phyloP scores from a whole-genome alignment of 1,139 yeast genomes.

The Pichia inconspicua region DNA sequence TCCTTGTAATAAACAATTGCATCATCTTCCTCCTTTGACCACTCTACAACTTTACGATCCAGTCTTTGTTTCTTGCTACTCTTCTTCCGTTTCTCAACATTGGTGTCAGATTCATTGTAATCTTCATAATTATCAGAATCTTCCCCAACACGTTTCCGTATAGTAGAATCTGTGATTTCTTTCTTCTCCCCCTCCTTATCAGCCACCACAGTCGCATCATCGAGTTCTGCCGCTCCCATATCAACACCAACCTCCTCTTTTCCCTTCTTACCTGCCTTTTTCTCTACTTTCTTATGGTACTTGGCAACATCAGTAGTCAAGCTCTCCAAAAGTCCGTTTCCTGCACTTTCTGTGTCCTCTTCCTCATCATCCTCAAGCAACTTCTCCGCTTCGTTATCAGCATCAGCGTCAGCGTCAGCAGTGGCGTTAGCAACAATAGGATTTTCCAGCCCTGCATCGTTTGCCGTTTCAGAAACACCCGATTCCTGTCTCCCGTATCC shows the following conservation, averaged over 20 bases:
- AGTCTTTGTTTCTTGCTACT: not conserved
- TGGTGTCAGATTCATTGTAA: constrained; percentile 1
- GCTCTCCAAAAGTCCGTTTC: constrained; percentile 16
- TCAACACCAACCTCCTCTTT: not conserved
- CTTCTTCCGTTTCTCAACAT: not conserved
- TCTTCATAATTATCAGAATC: constrained; percentile 8
- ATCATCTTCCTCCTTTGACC: constrained; percentile 34
- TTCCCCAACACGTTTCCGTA: constrained; percentile 14
- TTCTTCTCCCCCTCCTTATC: not conserved
- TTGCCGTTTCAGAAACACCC: not conserved
- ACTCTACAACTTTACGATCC: constrained; percentile 13
- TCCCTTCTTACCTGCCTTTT: constrained; percentile 16
- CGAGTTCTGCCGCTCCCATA: no score
- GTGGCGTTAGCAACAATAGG: not conserved
- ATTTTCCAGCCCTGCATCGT: not conserved
- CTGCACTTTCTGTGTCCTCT: constrained; percentile 3
- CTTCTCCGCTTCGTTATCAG: not conserved
- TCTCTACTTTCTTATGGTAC: constrained; percentile 24
- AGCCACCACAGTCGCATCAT: not conserved
- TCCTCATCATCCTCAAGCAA: constrained; percentile 1
- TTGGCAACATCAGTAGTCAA: constrained; percentile 23
- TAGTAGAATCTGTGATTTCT: not conserved
- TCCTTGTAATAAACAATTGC: constrained; percentile 33
- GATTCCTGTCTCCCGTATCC: no score
- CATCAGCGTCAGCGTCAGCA: not conserved